Base-by-base conservation (phyloP, 108 stramenopile species). In the Discostella pseudostelligera region DNA sequence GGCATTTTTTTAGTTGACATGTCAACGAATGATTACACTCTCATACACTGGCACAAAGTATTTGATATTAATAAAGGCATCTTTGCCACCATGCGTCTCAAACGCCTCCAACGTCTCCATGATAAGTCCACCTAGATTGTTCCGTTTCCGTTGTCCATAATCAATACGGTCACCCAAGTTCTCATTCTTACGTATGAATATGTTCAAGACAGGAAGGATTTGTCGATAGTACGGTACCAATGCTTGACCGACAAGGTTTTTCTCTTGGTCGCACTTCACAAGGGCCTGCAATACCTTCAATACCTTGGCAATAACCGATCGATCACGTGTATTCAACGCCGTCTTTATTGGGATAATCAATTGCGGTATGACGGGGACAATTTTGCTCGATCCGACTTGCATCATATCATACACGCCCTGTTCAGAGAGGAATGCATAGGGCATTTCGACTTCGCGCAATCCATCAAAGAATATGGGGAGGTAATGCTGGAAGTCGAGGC, bases 181-280 rank as follows among this genome's bases (percentile, higher is more conserved):
- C 35, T 85, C 85, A 69, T 81, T 84, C 75, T 82, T 75, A 47
- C 80, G 54, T 37, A 84, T 76, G 43, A 85, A 83, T 47, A 95
- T 89, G 81, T 92, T 93, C 35, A 95, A 80, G 14, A 95, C 87
- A 14, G 93, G 93, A 17, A 95, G 82, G 46, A 95, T 84, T 60
- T 93, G 93, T 40, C 92, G 78, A 82, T 92, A 95, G 68, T 93
- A 95, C 12, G 93, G 92, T 32, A 95, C 93, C 17, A 95, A 82
- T 10, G 93, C 92, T 68, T 87, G 83, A 20, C 93, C 93, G 36
- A 95, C 89, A 17, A 89, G 71, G 29, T 87, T 83, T 59, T 86
- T 74, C 19, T 84, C 90, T 16, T 87, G 83, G 71, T 91, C 91
- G 56, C 89, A 88, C 19, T 70, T 80, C 16, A 94, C 93, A 11